Percentiles rank a stretch among this genome's conserved stretches.
phyloP scores from a whole-genome alignment of 2,329 filamentous ascomycete genomes.

The Paraphoma sp. region DNA sequence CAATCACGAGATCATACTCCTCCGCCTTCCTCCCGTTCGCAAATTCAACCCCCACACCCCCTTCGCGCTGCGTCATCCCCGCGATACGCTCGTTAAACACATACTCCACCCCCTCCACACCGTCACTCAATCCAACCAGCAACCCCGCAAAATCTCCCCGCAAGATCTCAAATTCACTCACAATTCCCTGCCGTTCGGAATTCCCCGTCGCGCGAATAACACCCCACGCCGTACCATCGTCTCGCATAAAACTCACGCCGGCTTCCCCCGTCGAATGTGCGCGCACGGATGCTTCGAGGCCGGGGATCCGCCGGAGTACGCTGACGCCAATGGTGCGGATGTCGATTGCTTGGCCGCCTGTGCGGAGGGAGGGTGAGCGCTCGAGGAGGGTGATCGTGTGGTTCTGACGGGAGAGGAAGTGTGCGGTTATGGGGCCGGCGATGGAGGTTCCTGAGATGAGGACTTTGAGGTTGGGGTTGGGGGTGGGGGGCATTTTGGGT shows the following conservation, averaged over 20 bases:
- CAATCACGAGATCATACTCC: conserved; percentile 26
- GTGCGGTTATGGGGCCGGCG: conserved; percentile 42
- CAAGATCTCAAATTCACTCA: conserved; percentile 33
- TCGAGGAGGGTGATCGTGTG: conserved; percentile 50
- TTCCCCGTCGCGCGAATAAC: conserved; percentile 48
- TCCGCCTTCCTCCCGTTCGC: conserved; percentile 7
- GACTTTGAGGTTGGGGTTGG: not conserved
- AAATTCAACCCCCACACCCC: conserved; percentile 14
- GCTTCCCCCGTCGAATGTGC: conserved; percentile 40
- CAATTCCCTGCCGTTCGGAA: conserved; percentile 25
- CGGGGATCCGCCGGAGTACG: conserved; percentile 48
- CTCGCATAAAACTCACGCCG: conserved; percentile 46
- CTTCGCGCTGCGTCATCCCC: not conserved
- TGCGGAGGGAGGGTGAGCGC: conserved; percentile 49
- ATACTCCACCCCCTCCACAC: conserved; percentile 12
- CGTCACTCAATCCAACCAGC: conserved; percentile 25
- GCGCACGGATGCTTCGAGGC: conserved; percentile 39
- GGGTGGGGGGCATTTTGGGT: too few species aligned
- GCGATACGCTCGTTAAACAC: not conserved
- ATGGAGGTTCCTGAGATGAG: conserved; percentile 45
- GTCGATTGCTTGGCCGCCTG: conserved; percentile 53
- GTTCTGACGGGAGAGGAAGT: conserved; percentile 16
- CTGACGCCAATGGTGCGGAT: conserved; percentile 49
- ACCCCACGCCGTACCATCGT: conserved; percentile 12
- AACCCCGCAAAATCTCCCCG: conserved; percentile 37